Conservation (phyloP, 225 moss, liverwort and hornwort species). For the Physcomitrellopsis africana region DNA sequence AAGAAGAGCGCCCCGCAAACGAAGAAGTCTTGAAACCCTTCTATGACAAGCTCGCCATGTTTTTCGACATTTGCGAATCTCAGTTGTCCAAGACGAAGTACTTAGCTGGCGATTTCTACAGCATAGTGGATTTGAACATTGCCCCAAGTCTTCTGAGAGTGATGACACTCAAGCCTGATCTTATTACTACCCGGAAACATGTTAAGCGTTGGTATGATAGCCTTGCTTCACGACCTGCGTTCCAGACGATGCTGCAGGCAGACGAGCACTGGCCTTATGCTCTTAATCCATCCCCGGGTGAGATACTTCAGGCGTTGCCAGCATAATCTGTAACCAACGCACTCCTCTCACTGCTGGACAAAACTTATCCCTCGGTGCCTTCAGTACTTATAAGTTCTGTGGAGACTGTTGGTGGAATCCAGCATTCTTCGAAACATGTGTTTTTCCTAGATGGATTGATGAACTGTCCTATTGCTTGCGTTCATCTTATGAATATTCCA, state of each 20-base stretch:
- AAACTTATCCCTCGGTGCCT: too few relatives aligned
- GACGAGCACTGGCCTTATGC: conserved; percentile 20
- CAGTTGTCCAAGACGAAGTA: conserved; percentile 55
- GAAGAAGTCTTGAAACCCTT: conserved; percentile 30
- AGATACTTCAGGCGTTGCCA: not conserved
- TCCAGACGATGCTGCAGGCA: conserved; percentile 34
- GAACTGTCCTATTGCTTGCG: too few relatives aligned
- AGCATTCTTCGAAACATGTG: too few relatives aligned
- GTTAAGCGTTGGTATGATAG: conserved; percentile 34
- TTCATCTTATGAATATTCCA: too few relatives aligned
- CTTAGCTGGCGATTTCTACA: conserved; percentile 62
- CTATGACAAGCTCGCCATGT: conserved; percentile 39
- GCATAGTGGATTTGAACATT: conserved; percentile 53
- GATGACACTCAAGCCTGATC: conserved; percentile 10
- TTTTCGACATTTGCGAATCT: conserved; percentile 50
- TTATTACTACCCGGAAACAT: conserved; percentile 27
- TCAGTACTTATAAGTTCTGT: too few relatives aligned
- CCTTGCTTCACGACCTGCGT: conserved; percentile 26
- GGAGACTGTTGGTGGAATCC: too few relatives aligned
- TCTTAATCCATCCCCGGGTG: conserved; percentile 21
- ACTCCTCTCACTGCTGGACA: too few relatives aligned
- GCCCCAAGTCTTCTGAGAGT: conserved; percentile 27
- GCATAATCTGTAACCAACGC: too few relatives aligned
- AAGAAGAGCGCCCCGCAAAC: conserved; percentile 38
- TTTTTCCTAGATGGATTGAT: too few relatives aligned